Evolutionary conservation across 2,329 filamentous ascomycete genomes (phyloP).

Genomic region (Grosmannia penicillata): DNA sequence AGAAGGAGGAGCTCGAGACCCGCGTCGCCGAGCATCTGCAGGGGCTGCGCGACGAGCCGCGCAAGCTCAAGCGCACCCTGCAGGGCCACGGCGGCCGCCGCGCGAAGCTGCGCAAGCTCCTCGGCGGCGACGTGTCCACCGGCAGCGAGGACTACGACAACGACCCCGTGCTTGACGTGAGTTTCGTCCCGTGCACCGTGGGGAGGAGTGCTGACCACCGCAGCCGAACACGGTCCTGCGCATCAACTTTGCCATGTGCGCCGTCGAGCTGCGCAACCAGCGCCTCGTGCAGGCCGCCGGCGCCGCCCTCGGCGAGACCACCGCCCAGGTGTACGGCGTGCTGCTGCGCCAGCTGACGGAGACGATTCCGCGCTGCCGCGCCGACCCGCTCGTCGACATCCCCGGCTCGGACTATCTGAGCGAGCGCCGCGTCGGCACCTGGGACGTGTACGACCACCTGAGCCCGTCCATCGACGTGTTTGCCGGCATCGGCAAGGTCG

Average conservation of each 20-base stretch:
- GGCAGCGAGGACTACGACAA: conserved; percentile 25
- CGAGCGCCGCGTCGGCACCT: conserved; percentile 30
- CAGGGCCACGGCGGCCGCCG: conserved; percentile 23
- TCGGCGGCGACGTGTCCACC: conserved; percentile 28
- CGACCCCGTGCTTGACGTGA: conserved; percentile 33
- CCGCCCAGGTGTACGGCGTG: conserved; percentile 63
- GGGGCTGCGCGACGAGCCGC: conserved; percentile 36
- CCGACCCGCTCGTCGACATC: conserved; percentile 35
- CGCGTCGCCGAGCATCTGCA: conserved; percentile 38
- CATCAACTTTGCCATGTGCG: conserved; percentile 73
- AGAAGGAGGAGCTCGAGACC: conserved; percentile 46
- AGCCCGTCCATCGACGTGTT: conserved; percentile 37
- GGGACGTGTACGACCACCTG: conserved; percentile 41
- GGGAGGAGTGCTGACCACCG: conserved; percentile 12
- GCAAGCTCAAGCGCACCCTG: conserved; percentile 35
- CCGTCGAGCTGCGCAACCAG: conserved; percentile 68
- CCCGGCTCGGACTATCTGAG: conserved; percentile 19
- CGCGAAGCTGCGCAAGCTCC: conserved; percentile 39
- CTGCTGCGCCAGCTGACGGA: conserved; percentile 58
- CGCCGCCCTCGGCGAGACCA: conserved; percentile 55
- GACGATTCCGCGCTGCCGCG: conserved; percentile 51
- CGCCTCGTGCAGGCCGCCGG: conserved; percentile 60
- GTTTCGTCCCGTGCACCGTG: conserved; percentile 13
- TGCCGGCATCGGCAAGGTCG: conserved; percentile 40
- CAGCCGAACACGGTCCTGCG: conserved; percentile 61